These are phyloP conservation scores for Fusarium sp. DNA, from an alignment of 2,329 filamentous ascomycete genomes.

Conservation along the genomic window DNA sequence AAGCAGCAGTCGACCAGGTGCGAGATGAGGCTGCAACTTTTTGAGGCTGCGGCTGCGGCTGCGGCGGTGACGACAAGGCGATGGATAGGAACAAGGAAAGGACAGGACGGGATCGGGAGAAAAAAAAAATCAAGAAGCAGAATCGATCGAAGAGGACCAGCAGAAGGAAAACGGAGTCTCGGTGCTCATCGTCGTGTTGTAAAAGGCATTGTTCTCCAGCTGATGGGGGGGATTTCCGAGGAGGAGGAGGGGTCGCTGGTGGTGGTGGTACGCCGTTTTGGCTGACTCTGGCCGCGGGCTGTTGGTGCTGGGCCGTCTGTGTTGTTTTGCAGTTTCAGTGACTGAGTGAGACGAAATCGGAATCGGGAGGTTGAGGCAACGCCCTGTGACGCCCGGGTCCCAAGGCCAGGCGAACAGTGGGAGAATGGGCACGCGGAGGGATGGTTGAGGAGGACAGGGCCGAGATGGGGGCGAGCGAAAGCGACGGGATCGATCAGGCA, in stretches of 20 bases:
- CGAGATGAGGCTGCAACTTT: conserved; percentile 32
- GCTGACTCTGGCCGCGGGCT: conserved; percentile 8
- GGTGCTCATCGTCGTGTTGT: conserved; percentile 66
- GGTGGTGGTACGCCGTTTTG: conserved; percentile 24
- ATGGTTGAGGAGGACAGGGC: not conserved
- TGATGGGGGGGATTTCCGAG: conserved; percentile 34
- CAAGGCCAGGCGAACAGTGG: conserved; percentile 21
- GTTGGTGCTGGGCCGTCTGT: conserved; percentile 9
- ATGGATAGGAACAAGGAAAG: conserved; percentile 32
- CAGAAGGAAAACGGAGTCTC: conserved; percentile 59
- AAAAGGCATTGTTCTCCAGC: conserved; percentile 49
- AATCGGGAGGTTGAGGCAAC: conserved; percentile 24
- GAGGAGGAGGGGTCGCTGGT: conserved; percentile 19
- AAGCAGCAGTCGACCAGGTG: conserved; percentile 27
- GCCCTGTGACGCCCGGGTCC: conserved; percentile 29
- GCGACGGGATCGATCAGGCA: not conserved
- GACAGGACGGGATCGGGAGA: conserved; percentile 42
- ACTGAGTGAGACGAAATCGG: conserved; percentile 21
- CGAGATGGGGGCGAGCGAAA: not conserved
- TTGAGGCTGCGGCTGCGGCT: conserved; percentile 30
- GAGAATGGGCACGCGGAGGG: conserved; percentile 4
- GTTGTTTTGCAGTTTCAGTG: conserved; percentile 12
- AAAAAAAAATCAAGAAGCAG: conserved; percentile 62
- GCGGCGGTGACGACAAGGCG: conserved; percentile 39
- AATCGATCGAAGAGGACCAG: conserved; percentile 64